These are phyloP conservation scores for Trametes polyzona DNA, from an alignment of 1,284 basidiomycete species.

Conservation along the genomic window DNA sequence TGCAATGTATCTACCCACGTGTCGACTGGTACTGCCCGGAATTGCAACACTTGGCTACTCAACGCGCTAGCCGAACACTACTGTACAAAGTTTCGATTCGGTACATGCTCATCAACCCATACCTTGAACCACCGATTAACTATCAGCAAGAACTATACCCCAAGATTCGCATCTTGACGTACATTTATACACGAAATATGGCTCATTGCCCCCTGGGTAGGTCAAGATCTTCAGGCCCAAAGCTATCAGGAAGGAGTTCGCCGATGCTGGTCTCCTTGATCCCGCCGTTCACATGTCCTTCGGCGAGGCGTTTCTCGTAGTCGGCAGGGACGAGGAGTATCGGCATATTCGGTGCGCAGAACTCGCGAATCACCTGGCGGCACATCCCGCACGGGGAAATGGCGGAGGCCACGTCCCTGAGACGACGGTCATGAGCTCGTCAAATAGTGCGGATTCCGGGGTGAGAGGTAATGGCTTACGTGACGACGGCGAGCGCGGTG, in stretches of 20 bases:
- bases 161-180: no score
- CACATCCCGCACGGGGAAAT: constrained; percentile 91
- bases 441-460: no score
- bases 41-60: no score
- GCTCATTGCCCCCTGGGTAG: constrained; percentile 41
- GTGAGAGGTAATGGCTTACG: constrained; percentile 45
- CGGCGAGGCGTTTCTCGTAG: constrained; percentile 50
- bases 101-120: no score
- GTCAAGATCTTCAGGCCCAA: constrained; percentile 82
- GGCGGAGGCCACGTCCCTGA: constrained; percentile 64
- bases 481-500: constrained; percentile 73
- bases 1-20: no score
- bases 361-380: constrained; percentile 90
- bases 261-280: constrained; percentile 69
- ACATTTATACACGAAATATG: not conserved
- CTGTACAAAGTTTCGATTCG: no score
- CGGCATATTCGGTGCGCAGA: constrained; percentile 77
- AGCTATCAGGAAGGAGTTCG: constrained; percentile 83
- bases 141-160: no score
- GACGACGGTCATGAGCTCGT: not conserved
- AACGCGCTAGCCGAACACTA: no score
- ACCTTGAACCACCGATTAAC: no score
- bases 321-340: constrained; percentile 77
- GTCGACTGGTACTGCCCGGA: no score
- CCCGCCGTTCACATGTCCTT: constrained; percentile 50